Evolutionary conservation across 2,329 filamentous ascomycete genomes (phyloP).

Genomic region (Ceratocystis colombiana): DNA sequence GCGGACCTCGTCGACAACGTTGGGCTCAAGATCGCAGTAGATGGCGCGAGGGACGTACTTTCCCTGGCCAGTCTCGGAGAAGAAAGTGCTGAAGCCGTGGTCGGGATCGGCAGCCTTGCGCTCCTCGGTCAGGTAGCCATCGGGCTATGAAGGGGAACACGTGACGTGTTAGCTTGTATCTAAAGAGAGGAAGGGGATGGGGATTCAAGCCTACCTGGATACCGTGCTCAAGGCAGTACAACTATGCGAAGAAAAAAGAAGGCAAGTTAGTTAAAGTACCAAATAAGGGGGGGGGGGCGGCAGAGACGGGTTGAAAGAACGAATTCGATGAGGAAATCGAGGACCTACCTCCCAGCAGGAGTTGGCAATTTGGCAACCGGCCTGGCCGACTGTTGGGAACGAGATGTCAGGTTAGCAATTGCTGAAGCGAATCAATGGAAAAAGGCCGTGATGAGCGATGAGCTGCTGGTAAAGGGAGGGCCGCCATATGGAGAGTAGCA

Average conservation of each 20-base stretch:
- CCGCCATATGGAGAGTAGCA: background rate
- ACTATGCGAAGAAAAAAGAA: slow-evolving; percentile 43
- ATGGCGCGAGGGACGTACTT: slow-evolving; percentile 99
- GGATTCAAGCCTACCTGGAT: slow-evolving; percentile 67
- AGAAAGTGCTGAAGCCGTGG: slow-evolving; percentile 99
- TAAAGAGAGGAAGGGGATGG: background rate
- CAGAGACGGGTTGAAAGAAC: too few species aligned
- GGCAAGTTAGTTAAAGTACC: background rate
- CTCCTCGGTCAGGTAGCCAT: slow-evolving; percentile 97
- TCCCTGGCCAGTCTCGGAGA: slow-evolving; percentile 97
- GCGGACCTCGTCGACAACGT: slow-evolving; percentile 98
- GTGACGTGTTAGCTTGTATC: slow-evolving; percentile 7
- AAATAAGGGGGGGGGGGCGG: background rate
- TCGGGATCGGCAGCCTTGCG: slow-evolving; percentile 87
- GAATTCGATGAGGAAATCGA: background rate
- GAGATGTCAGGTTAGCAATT: slow-evolving; percentile 25
- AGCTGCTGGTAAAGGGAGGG: too few species aligned
- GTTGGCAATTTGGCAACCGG: slow-evolving; percentile 99
- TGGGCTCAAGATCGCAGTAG: slow-evolving; percentile 99
- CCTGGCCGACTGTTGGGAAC: slow-evolving; percentile 77
- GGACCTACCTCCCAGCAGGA: slow-evolving; percentile 97
- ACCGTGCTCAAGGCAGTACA: slow-evolving; percentile 99
- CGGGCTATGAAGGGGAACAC: slow-evolving; percentile 52
- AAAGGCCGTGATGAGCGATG: background rate
- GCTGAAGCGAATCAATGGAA: background rate